A percentile compares a stretch with the other conserved stretches of the same genome.
These are phyloP conservation scores for Vigna angularis DNA, from an alignment of 306 rosid genomes.

Conservation along the genomic window DNA sequence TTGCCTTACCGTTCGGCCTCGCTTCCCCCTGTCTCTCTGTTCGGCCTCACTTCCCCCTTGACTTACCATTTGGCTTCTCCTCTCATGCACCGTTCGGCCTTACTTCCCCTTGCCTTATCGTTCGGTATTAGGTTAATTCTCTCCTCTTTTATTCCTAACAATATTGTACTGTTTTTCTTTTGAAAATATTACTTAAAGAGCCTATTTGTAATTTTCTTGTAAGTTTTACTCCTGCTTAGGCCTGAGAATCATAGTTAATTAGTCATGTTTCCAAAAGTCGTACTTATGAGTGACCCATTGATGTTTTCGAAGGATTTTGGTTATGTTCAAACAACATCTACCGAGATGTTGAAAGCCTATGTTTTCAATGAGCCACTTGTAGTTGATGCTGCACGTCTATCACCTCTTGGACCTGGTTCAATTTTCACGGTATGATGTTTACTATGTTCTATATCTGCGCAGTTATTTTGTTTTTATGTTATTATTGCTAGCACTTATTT, in stretches of 20 bases:
- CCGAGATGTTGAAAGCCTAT: conserved; percentile 82
- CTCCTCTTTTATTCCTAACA: too few species aligned
- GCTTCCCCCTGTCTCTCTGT: too few species aligned
- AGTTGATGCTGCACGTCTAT: conserved; percentile 64
- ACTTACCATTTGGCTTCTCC: too few species aligned
- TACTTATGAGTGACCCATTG: conserved; percentile 38
- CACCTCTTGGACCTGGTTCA: conserved; percentile 76
- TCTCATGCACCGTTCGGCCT: too few species aligned
- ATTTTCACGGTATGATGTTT: conserved; percentile 64
- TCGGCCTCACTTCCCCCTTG: too few species aligned
- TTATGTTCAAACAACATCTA: conserved; percentile 85
- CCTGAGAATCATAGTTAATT: conserved; percentile 31
- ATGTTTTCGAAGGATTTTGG: conserved; percentile 76
- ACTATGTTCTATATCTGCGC: conserved; percentile 9
- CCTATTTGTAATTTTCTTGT: not conserved
- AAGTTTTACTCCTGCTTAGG: conserved; percentile 37
- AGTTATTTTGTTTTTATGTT: conserved; percentile 20
- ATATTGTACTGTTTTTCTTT: conserved; percentile 9
- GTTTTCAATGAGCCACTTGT: conserved; percentile 81
- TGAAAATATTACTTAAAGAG: not conserved
- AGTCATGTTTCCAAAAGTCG: conserved; percentile 32
- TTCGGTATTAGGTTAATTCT: too few species aligned
- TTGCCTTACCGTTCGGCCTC: too few species aligned
- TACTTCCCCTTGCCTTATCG: too few species aligned
- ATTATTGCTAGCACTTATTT: conserved; percentile 15